Evolutionary conservation across 371 early-diverging fungal genomes (phyloP), one percentile per base, ranked within the genome.

Genomic region (Mortierella sp.): DNA sequence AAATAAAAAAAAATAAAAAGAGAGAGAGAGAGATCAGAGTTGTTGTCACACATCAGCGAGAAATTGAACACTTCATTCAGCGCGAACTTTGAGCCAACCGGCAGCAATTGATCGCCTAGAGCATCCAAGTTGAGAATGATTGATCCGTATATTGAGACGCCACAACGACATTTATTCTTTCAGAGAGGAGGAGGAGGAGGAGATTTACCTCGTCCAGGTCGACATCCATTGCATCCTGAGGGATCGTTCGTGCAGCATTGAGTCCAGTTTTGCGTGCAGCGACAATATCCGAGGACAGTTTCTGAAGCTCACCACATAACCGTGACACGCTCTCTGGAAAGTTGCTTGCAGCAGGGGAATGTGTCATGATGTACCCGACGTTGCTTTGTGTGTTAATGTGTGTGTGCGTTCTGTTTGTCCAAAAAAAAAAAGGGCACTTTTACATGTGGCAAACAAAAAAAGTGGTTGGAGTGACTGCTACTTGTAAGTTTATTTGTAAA

Each of bases 261-360:
- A 55, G 13, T 28, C 55, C 55, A 55, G 55, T 9, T 28, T 58
- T 65, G 43, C 76, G 70, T 13, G 63, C 28, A 22, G 61, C 58
- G 21, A 70, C 57, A 67, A 76, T 62, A 59, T 76, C 67, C 24
- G 63, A 52, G 1, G 76, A 65, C 10, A 76, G 57, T 2, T 32
- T 59, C 38, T 70, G 70, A 33, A 76, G 67, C 33, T 76, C 70
- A 13, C 38, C 21, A 15, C 76, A 76, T 52, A 76, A 59, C 41
- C 67, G 65, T 4, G 76, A 60, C n/a, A 76, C 67, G 36, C 53
- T 69, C 55, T 74, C 60, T 33, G 70, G 67, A 28, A 61, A 48
- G 28, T 53, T 41, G 22, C 32, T 53, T n/a, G 61, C 50, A 10
- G 57, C 43, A 9, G 45, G 19, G 33, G 66, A 57, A 15, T 40